Evolutionary conservation across 306 rosid genomes (phyloP).

Genomic region (Cucurbita maxima): DNA sequence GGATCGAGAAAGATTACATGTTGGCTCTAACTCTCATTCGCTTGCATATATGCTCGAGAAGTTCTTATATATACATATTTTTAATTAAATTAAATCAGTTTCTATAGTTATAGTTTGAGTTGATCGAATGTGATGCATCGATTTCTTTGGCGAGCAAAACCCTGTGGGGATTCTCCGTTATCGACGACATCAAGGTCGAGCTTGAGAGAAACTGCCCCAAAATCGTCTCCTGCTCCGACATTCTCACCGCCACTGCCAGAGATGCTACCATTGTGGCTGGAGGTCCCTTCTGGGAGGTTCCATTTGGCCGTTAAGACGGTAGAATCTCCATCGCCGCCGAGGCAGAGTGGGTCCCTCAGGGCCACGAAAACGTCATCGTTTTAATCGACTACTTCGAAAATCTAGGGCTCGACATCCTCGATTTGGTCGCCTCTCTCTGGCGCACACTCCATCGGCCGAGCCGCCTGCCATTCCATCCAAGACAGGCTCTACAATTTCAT

Average conservation of each 20-base stretch:
- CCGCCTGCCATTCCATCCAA: slow-evolving; percentile 34
- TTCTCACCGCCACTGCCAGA: slow-evolving; percentile 71
- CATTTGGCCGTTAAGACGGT: slow-evolving; percentile 67
- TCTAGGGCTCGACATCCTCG: slow-evolving; percentile 51
- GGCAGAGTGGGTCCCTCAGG: slow-evolving; percentile 62
- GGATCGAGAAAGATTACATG: slow-evolving; percentile 50
- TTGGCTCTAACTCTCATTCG: slow-evolving; percentile 64
- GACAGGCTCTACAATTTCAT: slow-evolving; percentile 42
- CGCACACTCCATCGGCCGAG: slow-evolving; percentile 69
- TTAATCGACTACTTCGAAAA: slow-evolving; percentile 25
- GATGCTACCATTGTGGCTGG: slow-evolving; percentile 73
- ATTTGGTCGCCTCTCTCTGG: slow-evolving; percentile 76
- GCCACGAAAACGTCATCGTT: slow-evolving; percentile 59
- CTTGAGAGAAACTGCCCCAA: slow-evolving; percentile 59
- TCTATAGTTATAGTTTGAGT: background rate
- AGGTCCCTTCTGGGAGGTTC: slow-evolving; percentile 94
- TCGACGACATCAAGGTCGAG: slow-evolving; percentile 54
- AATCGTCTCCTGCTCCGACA: slow-evolving; percentile 77
- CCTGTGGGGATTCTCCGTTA: slow-evolving; percentile 50
- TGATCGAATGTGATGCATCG: slow-evolving; percentile 59
- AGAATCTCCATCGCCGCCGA: slow-evolving; percentile 41
- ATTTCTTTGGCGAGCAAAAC: slow-evolving; percentile 44
- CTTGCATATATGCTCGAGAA: slow-evolving; percentile 14
- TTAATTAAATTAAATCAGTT: background rate
- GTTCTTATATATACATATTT: background rate